Evolutionary conservation across 108 stramenopile genomes (phyloP), one percentile per base, ranked within the genome.

Genomic region (Skeletonema potamos): DNA sequence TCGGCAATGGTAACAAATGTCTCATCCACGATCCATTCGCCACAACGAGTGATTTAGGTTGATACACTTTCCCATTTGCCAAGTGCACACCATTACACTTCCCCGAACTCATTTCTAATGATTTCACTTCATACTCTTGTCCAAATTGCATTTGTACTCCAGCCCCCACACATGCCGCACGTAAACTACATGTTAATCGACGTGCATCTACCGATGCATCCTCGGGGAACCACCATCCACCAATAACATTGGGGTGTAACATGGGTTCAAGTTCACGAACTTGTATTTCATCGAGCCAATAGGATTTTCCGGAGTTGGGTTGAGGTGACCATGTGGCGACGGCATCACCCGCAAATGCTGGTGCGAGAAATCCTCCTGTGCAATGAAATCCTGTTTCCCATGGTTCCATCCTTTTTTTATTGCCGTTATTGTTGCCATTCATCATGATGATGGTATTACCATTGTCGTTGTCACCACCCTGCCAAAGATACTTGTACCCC

Each of bases 151-250:
- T 79, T 54, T 96, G 87, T n/a, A 96, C 97, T 22, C 97, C 97
- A 11, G 76, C 74, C 26, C 79, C 86, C 10, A 82, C 76, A 68
- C 95, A 96, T 0, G 93, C 84, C 41, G 89, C 86, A 66, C 87
- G 65, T 36, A 97, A 68, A 54, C 82, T 81, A 28, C 81, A 59
- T 4, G 88, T 86, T 65, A 96, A 68, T 28, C 91, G 74, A 43
- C 93, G 69, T 4, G 97, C 93, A 80, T 97, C 97, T 22, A 97
- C 94, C 54, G 86, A 87, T 73, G 95, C 95, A 81, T 97, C 97
- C 46, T 96, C 89, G 10, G 94, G 93, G 71, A 93, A 97, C 95
- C 95, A 97, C 94, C 94, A 97, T 15, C 94, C 97, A n/a, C 97
- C 97, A 26, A 91, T 68, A 0, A 94, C 91, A 12, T 93, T 68